phyloP scores from a whole-genome alignment of 495 filamentous ascomycete genomes.

The Podospora conica region DNA sequence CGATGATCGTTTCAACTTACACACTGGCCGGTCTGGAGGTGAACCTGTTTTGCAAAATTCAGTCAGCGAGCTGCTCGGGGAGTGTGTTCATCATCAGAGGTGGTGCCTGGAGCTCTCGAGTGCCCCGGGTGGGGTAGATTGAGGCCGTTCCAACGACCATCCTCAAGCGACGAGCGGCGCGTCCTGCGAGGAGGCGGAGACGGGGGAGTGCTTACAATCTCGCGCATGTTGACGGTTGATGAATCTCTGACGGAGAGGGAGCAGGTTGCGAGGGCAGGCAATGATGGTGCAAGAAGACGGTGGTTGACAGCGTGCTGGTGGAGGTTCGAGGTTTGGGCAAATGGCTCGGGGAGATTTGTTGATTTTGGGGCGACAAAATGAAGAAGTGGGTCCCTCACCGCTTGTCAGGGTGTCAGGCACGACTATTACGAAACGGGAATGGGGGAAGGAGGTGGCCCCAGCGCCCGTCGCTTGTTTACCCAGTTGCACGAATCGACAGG shows the following conservation, averaged over 20 bases:
- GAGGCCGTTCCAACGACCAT: constrained; percentile 21
- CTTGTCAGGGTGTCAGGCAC: constrained; percentile 31
- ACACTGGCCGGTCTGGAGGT: constrained; percentile 99
- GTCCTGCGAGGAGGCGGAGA: constrained; percentile 50
- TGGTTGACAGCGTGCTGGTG: constrained; percentile 15
- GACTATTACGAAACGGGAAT: constrained; percentile 16
- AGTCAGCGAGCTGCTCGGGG: constrained; percentile 29
- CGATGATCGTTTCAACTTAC: constrained; percentile 53
- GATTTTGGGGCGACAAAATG: constrained; percentile 34
- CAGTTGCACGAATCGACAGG: constrained; percentile 2
- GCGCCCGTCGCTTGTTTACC: constrained; percentile 28
- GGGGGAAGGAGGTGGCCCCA: constrained; percentile 26
- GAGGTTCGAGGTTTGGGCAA: constrained; percentile 23
- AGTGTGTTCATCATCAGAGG: constrained; percentile 41
- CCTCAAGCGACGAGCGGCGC: no score
- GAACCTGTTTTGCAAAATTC: constrained; percentile 59
- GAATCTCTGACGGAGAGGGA: constrained; percentile 18
- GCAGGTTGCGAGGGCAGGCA: constrained; percentile 24
- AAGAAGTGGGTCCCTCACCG: constrained; percentile 27
- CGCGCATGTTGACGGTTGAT: constrained; percentile 67
- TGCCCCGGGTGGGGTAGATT: constrained; percentile 46
- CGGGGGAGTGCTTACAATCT: constrained; percentile 66
- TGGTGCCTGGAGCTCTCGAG: constrained; percentile 51
- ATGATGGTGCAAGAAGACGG: constrained; percentile 14
- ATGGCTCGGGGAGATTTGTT: constrained; percentile 28